Percentiles rank a stretch among this genome's conserved stretches.
phyloP scores from a whole-genome alignment of 441 rosid genomes.

The Syzygium syzygioides region DNA sequence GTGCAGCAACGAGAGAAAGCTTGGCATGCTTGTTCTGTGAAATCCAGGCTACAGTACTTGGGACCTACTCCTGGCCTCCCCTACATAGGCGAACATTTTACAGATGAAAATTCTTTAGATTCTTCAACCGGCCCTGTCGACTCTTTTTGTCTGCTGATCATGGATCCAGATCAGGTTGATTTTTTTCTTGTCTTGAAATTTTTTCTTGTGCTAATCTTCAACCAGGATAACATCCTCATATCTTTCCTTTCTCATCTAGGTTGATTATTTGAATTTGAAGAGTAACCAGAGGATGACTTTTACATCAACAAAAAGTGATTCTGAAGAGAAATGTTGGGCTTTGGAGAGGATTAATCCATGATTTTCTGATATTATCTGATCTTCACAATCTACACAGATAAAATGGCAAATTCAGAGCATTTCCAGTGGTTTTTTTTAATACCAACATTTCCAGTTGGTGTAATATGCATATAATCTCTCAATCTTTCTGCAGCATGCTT shows the following conservation, averaged over 20 bases:
- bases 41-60: constrained; percentile 56
- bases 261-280: constrained; percentile 86
- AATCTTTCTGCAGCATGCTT: not conserved
- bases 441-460: not conserved
- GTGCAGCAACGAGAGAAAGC: constrained; percentile 74
- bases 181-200: not conserved
- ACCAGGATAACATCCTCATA: not conserved
- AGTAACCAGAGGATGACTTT: constrained; percentile 53
- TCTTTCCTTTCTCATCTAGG: constrained; percentile 30
- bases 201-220: not conserved
- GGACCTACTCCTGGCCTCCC: constrained; percentile 68
- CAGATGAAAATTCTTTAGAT: constrained; percentile 33
- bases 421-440: not conserved
- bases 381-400: not conserved
- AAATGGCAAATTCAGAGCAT: not conserved
- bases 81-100: constrained; percentile 31
- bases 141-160: constrained; percentile 58
- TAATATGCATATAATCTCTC: not conserved
- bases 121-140: constrained; percentile 59
- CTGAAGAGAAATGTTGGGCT: constrained; percentile 53
- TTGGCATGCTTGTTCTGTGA: constrained; percentile 65
- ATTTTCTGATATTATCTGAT: not conserved
- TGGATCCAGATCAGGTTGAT: constrained; percentile 76
- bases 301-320: constrained; percentile 27
- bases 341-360: constrained; percentile 54